Conservation (phyloP, 768 basidiomycete genomes). For the Arthromyces matolae region DNA sequence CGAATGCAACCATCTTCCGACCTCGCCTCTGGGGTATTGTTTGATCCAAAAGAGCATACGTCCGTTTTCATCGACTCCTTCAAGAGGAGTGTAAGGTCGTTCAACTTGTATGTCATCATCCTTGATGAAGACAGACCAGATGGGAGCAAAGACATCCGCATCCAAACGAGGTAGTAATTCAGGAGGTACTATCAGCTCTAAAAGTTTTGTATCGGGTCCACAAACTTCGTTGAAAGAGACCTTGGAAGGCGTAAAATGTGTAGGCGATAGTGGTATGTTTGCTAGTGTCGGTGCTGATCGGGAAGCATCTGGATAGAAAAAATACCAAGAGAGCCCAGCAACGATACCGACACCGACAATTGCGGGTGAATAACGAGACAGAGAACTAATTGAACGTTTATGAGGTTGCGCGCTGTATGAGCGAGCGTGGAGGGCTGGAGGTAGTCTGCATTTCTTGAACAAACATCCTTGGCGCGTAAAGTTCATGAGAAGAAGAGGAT, state of each 20-base stretch:
- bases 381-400: neutral
- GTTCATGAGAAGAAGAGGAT: conserved; percentile 11
- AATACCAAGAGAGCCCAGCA: conserved; percentile 42
- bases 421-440: neutral
- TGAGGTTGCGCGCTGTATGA: conserved; percentile 1
- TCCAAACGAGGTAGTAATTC: conserved; percentile 29
- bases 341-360: conserved; percentile 20
- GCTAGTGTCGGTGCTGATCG: conserved; percentile 40
- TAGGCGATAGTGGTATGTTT: conserved; percentile 38
- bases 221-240: conserved; percentile 50
- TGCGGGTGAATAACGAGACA: conserved; percentile 1
- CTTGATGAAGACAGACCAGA: conserved; percentile 80
- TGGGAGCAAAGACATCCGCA: conserved; percentile 31
- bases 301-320: conserved; percentile 48
- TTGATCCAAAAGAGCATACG: conserved; percentile 80
- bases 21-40: conserved; percentile 73
- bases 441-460: conserved; percentile 4
- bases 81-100: conserved; percentile 77
- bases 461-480: conserved; percentile 6
- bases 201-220: conserved; percentile 58
- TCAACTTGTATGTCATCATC: conserved; percentile 89
- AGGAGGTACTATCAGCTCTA: conserved; percentile 57
- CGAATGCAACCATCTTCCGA: conserved; percentile 78
- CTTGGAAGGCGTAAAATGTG: conserved; percentile 58
- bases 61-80: conserved; percentile 64